Evolutionary conservation across 164 flowering plant species (phyloP), one percentile per base, ranked within the genome.

Genomic region (Dillenia suffruticosa): DNA sequence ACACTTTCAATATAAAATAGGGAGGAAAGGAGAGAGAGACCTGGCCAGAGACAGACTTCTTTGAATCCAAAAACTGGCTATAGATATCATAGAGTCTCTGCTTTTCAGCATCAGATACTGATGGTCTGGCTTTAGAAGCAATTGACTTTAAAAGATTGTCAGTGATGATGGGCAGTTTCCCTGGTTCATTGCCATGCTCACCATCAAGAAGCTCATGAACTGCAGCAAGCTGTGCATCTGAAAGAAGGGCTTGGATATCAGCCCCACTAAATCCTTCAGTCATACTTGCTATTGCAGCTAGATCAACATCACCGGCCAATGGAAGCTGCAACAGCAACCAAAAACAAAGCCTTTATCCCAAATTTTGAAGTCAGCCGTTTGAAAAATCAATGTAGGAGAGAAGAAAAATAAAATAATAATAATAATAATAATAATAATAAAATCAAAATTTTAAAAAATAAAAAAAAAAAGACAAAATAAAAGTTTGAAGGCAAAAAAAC

Each of bases 261-360:
- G 98, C 98, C 54, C 98, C 98, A 63, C 97, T 94, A 50, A 90
- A 91, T 57, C 98, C 98, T 63, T 89, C 93, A n/a, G 98, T 91
- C 74, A 80, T 68, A 64, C 69, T 59, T 58, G 98, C 96, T 64
- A 89, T 73, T 50, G 77, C 72, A 12, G 75, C 86, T 74, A 94
- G 72, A 62, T 89, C 87, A 63, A 87, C 84, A 66, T 85, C 90
- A 65, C 57, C 51, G 19, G 85, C 89, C 73, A 90, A 57, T 46
- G 92, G 94, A 61, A 94, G 83, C 98, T 92, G 88, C 70, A 74
- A 44, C 47, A 19, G 40, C 55, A 16, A 59, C 16, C 45, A 45
- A 12, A 10, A 2, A 32, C 17, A 51, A 22, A 51, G 22, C 22
- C 1, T 19, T 19, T 19, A 19, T 19, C 22, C 22, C 22, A 19